These are phyloP conservation scores for Tuber indicum DNA, from an alignment of 495 filamentous ascomycete genomes.

Conservation along the genomic window DNA sequence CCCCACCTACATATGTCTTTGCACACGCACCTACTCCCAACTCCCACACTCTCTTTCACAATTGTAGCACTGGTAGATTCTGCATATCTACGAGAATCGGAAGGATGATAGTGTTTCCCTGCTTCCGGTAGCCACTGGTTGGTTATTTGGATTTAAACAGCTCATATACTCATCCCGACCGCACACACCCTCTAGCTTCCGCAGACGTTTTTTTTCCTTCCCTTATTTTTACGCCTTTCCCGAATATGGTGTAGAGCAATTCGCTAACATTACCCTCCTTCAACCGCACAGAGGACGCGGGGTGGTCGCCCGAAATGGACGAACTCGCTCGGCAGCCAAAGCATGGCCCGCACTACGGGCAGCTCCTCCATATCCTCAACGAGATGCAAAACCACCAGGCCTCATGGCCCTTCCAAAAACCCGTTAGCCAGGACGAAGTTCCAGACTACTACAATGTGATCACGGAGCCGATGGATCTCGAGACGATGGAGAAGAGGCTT, in stretches of 20 bases:
- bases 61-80: background rate
- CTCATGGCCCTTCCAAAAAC: slow-evolving; percentile 89
- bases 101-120: background rate
- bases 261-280: slow-evolving; percentile 6
- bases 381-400: slow-evolving; percentile 88
- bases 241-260: slow-evolving; percentile 11
- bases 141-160: background rate
- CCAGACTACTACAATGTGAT: slow-evolving; percentile 98
- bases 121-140: background rate
- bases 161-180: background rate
- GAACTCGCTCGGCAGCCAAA: slow-evolving; percentile 92
- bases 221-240: background rate
- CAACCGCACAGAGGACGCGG: slow-evolving; percentile 46
- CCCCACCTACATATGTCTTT: background rate
- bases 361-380: slow-evolving; percentile 84
- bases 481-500: slow-evolving; percentile 91
- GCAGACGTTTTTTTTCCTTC: background rate
- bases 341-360: slow-evolving; percentile 92
- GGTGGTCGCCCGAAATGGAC: slow-evolving; percentile 97
- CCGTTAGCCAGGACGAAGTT: slow-evolving; percentile 92
- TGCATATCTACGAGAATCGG: background rate
- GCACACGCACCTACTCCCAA: background rate
- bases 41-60: background rate
- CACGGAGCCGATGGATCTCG: slow-evolving; percentile 94
- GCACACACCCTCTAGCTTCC: background rate